Conservation (phyloP, 305 asterid genomes). For the Solanum chacoense region DNA sequence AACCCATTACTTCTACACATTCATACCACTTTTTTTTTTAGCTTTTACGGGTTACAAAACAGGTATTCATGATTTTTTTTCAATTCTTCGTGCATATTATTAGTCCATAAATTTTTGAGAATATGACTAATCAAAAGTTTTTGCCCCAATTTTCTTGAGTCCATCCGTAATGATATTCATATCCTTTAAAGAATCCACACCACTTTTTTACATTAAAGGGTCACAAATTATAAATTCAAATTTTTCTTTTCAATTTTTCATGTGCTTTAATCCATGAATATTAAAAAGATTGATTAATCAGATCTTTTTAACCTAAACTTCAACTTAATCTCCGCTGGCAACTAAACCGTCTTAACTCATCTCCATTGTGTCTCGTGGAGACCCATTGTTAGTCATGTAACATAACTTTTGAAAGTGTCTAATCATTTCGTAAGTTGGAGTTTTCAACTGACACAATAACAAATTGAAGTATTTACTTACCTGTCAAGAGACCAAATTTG, state of each 20-base stretch:
- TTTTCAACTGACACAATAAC: not conserved
- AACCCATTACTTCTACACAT: not conserved
- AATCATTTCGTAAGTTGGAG: not conserved
- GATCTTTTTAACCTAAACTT: not conserved
- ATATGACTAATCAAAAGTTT: rapidly evolving
- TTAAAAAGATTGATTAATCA: not conserved
- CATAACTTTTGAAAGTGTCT: not conserved
- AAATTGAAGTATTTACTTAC: not conserved
- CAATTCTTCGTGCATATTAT: not conserved
- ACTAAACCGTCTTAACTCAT: rapidly evolving
- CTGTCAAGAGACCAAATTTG: not conserved
- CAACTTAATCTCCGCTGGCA: not conserved
- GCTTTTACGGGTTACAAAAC: too few relatives aligned
- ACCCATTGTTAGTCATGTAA: not conserved
- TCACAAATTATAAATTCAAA: not conserved
- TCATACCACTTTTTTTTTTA: too few relatives aligned
- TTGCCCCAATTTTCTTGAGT: not conserved
- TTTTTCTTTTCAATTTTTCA: not conserved
- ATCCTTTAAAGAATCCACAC: not conserved
- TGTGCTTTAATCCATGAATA: not conserved
- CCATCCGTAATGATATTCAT: not conserved
- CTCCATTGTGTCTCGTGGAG: not conserved
- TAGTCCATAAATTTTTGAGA: not conserved
- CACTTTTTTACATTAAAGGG: not conserved
- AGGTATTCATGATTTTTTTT: not conserved